phyloP scores from a whole-genome alignment of 2,329 filamentous ascomycete genomes.

The Verticillium alfalfae region DNA sequence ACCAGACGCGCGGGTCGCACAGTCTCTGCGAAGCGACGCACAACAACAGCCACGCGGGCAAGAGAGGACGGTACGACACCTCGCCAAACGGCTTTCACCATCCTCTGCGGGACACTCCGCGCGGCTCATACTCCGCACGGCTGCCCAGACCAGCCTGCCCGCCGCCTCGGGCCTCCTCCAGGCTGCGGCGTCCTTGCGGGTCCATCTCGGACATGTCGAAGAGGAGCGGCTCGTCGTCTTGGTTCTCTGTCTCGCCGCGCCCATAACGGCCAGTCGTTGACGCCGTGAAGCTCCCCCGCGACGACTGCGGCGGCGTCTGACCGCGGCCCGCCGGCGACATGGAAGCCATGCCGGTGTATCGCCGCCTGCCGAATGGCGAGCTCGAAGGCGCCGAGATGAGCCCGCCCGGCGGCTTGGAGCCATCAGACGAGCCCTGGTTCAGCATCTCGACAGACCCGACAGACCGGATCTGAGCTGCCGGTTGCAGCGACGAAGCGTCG shows the following conservation, averaged over 20 bases:
- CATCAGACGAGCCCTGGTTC: constrained; percentile 37
- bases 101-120: constrained; percentile 27
- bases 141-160: constrained; percentile 26
- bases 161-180: constrained; percentile 46
- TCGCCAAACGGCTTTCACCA: constrained; percentile 17
- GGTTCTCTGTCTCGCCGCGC: constrained; percentile 40
- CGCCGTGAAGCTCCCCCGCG: constrained; percentile 38
- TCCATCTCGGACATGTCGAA: constrained; percentile 72
- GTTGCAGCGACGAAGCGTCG: constrained; percentile 23
- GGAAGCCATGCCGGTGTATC: constrained; percentile 37
- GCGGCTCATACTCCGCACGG: constrained; percentile 31
- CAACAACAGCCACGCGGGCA: not conserved
- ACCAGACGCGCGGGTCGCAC: not conserved
- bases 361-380: constrained; percentile 39
- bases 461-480: constrained; percentile 34
- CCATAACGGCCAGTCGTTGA: constrained; percentile 26
- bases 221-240: constrained; percentile 63
- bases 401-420: constrained; percentile 35
- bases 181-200: constrained; percentile 49
- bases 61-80: not conserved
- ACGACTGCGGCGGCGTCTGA: constrained; percentile 38
- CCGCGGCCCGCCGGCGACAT: constrained; percentile 23
- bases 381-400: constrained; percentile 34
- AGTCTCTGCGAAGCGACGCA: not conserved
- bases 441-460: constrained; percentile 31